These are phyloP conservation scores for Apiospora malaysiana DNA, from an alignment of 2,329 filamentous ascomycete genomes.

Conservation along the genomic window DNA sequence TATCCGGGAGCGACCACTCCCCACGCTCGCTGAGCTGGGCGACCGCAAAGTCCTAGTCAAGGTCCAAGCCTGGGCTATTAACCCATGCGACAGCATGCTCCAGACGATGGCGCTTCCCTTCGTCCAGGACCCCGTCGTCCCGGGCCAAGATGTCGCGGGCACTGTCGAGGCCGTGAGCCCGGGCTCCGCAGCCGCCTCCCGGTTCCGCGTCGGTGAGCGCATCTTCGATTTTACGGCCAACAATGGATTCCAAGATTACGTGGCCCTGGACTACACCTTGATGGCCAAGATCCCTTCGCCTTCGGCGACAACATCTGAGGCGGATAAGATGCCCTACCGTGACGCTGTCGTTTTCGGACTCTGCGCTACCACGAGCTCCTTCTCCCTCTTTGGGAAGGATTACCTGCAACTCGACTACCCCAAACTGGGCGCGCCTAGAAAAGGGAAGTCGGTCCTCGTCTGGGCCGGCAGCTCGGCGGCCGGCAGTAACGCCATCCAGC, in stretches of 20 bases:
- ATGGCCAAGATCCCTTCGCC: constrained; percentile 20
- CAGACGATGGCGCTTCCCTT: constrained; percentile 27
- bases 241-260: constrained; percentile 35
- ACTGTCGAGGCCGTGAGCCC: constrained; percentile 35
- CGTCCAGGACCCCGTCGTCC: constrained; percentile 38
- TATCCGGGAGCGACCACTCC: constrained; percentile 28
- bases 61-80: constrained; percentile 40
- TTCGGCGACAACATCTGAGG: background rate
- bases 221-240: constrained; percentile 33
- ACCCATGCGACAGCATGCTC: constrained; percentile 38
- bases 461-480: constrained; percentile 59
- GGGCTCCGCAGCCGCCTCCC: constrained; percentile 26
- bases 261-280: constrained; percentile 26
- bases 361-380: constrained; percentile 30
- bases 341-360: constrained; percentile 33
- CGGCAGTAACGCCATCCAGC: constrained; percentile 50
- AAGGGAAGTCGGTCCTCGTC: constrained; percentile 44
- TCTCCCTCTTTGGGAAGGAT: constrained; percentile 31
- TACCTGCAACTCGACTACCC: constrained; percentile 32
- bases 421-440: constrained; percentile 24
- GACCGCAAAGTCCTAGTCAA: constrained; percentile 36
- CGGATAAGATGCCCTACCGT: constrained; percentile 16
- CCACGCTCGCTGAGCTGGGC: constrained; percentile 36
- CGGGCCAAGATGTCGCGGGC: constrained; percentile 42
- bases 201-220: constrained; percentile 40